Base-by-base conservation (phyloP, 768 basidiomycete species). In the Xanthoconium purpureum region DNA sequence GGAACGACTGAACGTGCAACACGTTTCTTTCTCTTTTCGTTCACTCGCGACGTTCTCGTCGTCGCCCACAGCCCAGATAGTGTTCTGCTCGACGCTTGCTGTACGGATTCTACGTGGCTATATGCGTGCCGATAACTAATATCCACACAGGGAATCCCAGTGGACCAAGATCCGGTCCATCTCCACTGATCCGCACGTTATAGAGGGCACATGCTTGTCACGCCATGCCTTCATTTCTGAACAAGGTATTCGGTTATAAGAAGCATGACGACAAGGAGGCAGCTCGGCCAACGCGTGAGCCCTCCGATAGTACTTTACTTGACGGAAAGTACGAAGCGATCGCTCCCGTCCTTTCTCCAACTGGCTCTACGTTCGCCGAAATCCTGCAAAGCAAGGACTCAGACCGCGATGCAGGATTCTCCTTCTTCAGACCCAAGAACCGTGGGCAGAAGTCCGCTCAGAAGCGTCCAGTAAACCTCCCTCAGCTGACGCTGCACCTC, bases 321-420 rank as follows among this genome's bases (percentile, higher is more conserved):
- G 88, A 86, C 53, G 89, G 87, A 54, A 88, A 84, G 68, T 90
- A 88, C 64, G 88, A 89, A 69, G 82, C 83, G 9, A 78, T 89
- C 18, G 83, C 83, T 6, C 81, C 84, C 3, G 54, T 59, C 24
- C 47, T 70, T 18, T 79, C 76, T 4, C 76, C 78, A 6, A 65
- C 76, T 9, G 52, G 64, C 9, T 17, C 53, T 3, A 49, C 55
- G 18, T 61, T 71, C n/a, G 28, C 54, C 8, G 57, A 65, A 7
- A 51, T 52, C 18, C 68, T 53, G 39, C 29, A 35, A n/a, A 29
- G 32, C 48, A 80, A 72, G 63, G 77, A 73, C 24, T 67, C 70
- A 55, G 76, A 76, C 56, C 79, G 74, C 62, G 81, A 81, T 20
- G 56, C 54, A 20, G 67, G 71, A 17, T 81, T 84, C 62, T 66